These are phyloP conservation scores for Cercophora scortea DNA, from an alignment of 495 filamentous ascomycete genomes.

Conservation along the genomic window DNA sequence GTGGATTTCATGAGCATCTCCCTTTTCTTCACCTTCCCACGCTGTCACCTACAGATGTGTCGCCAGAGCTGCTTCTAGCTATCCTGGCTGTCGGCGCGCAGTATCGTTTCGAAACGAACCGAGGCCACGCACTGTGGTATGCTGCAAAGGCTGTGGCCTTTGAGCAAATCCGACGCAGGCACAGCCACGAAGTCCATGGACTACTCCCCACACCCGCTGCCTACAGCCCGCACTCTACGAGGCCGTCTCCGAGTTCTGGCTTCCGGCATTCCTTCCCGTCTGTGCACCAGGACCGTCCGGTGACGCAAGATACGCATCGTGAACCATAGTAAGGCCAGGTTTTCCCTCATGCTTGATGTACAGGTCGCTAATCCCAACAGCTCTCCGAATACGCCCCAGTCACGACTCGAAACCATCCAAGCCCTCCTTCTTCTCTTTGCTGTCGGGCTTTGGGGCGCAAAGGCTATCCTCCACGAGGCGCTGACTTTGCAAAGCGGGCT, in stretches of 20 bases:
- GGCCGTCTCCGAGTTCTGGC: conserved; percentile 41
- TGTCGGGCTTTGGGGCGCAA: conserved; percentile 49
- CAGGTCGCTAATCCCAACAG: conserved; percentile 21
- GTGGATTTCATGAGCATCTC: conserved; percentile 60
- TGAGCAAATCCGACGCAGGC: conserved; percentile 45
- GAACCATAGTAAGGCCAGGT: conserved; percentile 37
- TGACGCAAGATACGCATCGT: conserved; percentile 44
- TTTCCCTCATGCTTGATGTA: not conserved
- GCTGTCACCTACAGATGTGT: conserved; percentile 42
- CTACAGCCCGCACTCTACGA: conserved; percentile 44
- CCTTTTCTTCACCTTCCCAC: conserved; percentile 64
- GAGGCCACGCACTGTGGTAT: conserved; percentile 63
- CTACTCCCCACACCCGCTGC: conserved; percentile 40
- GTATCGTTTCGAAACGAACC: conserved; percentile 61
- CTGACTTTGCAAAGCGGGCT: conserved; percentile 45
- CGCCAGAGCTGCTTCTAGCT: conserved; percentile 54
- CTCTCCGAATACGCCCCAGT: conserved; percentile 43
- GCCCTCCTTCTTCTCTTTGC: conserved; percentile 49
- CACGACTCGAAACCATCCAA: conserved; percentile 49
- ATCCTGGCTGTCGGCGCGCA: conserved; percentile 59
- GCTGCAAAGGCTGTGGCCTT: conserved; percentile 49
- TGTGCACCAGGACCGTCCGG: conserved; percentile 40
- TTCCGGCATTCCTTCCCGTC: conserved; percentile 45
- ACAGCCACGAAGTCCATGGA: conserved; percentile 43
- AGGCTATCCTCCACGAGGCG: conserved; percentile 49